phyloP scores from a whole-genome alignment of 164 flowering plant species.

The Stephania japonica region DNA sequence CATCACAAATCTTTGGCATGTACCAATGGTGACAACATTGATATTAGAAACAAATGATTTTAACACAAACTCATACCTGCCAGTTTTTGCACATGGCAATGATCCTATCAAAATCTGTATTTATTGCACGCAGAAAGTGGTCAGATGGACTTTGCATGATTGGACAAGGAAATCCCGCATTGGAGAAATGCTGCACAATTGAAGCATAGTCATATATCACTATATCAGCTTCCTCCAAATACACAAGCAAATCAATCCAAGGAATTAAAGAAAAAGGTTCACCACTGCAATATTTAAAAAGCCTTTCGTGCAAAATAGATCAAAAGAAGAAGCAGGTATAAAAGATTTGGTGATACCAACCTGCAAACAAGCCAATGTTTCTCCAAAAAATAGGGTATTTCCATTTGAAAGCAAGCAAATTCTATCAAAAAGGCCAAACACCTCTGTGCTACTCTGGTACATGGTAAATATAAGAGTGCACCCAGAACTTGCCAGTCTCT shows the following conservation, averaged over 20 bases:
- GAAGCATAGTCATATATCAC: conserved; percentile 9
- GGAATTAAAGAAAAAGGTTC: background rate
- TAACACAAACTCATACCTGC: conserved; percentile 53
- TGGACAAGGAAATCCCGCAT: conserved; percentile 99
- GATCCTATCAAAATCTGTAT: conserved; percentile 94
- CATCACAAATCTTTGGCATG: background rate
- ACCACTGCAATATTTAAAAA: background rate
- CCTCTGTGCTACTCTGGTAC: conserved; percentile 98
- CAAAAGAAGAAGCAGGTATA: background rate
- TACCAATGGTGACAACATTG: background rate
- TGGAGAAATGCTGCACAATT: conserved; percentile 84
- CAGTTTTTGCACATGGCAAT: conserved; percentile 98
- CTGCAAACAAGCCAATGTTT: conserved; percentile 97
- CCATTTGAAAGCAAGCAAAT: conserved; percentile 98
- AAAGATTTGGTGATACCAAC: conserved; percentile 26
- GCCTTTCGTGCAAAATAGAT: background rate
- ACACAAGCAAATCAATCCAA: background rate
- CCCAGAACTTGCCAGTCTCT: conserved; percentile 95
- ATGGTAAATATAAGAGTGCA: conserved; percentile 90
- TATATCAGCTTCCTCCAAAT: conserved; percentile 1
- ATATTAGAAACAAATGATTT: background rate
- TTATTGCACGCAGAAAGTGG: conserved; percentile 94
- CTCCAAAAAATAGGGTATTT: conserved; percentile 95
- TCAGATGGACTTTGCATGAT: conserved; percentile 99
- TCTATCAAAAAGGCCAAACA: conserved; percentile 96